phyloP scores from a whole-genome alignment of 1,284 basidiomycete species.

The Trichosporon sp. region DNA sequence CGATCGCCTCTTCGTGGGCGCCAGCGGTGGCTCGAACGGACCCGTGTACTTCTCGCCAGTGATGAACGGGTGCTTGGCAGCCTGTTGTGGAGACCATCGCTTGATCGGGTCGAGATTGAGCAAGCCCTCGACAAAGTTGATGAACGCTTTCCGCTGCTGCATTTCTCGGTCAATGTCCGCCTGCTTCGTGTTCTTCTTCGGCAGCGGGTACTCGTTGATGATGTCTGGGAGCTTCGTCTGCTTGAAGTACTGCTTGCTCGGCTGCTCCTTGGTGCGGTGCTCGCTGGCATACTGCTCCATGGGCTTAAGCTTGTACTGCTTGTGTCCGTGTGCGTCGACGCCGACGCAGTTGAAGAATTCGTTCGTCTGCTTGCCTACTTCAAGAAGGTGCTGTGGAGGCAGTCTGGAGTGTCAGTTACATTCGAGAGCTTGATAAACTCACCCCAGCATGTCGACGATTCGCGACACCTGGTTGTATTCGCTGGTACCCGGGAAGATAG shows the following conservation, averaged over 20 bases:
- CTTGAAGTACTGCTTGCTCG: slow-evolving; percentile 98
- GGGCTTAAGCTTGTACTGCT: slow-evolving; percentile 82
- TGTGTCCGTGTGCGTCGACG: slow-evolving; percentile 75
- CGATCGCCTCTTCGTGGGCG: background rate
- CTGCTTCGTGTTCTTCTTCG: slow-evolving; percentile 66
- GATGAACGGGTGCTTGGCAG: slow-evolving; percentile 92
- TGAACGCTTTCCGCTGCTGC: slow-evolving; percentile 87
- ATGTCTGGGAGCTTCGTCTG: slow-evolving; percentile 90
- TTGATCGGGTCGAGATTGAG: slow-evolving; percentile 91
- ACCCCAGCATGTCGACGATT: slow-evolving; percentile 98
- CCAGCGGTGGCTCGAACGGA: slow-evolving; percentile 57
- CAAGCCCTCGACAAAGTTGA: slow-evolving; percentile 94
- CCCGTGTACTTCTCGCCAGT: slow-evolving; percentile 92
- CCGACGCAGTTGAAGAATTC: slow-evolving; percentile 83
- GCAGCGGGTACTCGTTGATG: slow-evolving; percentile 89
- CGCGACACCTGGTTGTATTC: slow-evolving; percentile 98
- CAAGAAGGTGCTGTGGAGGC: slow-evolving; percentile 88
- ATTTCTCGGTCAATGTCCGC: slow-evolving; percentile 93
- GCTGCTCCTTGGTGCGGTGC: slow-evolving; percentile 90
- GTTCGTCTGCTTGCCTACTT: slow-evolving; percentile 87
- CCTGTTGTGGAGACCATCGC: slow-evolving; percentile 96
- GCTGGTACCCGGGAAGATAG: slow-evolving; percentile 95
- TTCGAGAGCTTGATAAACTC: slow-evolving; percentile 38
- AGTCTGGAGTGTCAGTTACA: slow-evolving; percentile 52
- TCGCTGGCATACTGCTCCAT: slow-evolving; percentile 93